phyloP scores from a whole-genome alignment of 192 early-diverging fungal genomes.

The Coemansia sp. region DNA sequence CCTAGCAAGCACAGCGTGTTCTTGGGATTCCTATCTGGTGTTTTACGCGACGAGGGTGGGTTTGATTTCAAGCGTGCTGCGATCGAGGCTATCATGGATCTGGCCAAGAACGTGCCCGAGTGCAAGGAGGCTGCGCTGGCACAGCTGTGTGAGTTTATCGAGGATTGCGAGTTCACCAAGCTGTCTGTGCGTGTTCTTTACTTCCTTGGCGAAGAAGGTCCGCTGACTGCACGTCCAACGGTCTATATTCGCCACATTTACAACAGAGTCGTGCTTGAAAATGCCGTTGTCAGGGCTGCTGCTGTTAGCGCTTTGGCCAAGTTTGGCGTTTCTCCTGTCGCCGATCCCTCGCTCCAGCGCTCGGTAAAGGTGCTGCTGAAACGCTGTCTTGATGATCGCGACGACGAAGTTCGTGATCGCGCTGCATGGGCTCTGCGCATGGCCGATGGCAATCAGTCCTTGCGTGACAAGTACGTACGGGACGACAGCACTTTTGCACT shows the following conservation, averaged over 20 bases:
- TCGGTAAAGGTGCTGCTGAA: slow-evolving; percentile 83
- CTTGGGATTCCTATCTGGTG: slow-evolving; percentile 87
- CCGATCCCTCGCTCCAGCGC: slow-evolving; percentile 68
- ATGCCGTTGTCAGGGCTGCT: slow-evolving; percentile 91
- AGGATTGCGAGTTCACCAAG: slow-evolving; percentile 99
- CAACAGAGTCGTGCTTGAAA: slow-evolving; percentile 98
- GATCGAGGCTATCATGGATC: slow-evolving; percentile 96
- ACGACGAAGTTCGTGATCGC: slow-evolving; percentile 98
- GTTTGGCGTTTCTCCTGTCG: slow-evolving; percentile 78
- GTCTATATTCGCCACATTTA: slow-evolving; percentile 99
- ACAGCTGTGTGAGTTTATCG: slow-evolving; percentile 98
- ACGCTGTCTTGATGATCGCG: slow-evolving; percentile 94
- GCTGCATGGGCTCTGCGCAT: slow-evolving; percentile 86
- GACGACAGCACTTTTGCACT: slow-evolving; percentile 89
- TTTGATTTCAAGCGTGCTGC: slow-evolving; percentile 96
- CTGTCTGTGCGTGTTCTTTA: slow-evolving; percentile 96
- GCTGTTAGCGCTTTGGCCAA: slow-evolving; percentile 94
- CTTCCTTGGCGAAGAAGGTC: slow-evolving; percentile 92
- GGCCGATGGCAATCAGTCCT: slow-evolving; percentile 61
- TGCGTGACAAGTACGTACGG: slow-evolving; percentile 69
- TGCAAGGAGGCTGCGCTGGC: slow-evolving; percentile 91
- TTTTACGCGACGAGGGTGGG: slow-evolving; percentile 96
- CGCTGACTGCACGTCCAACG: slow-evolving; percentile 84
- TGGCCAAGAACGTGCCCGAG: slow-evolving; percentile 91
- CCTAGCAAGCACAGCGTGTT: slow-evolving; percentile 92